phyloP scores from a whole-genome alignment of 1,139 yeast genomes.

The Suhomyces bokatorum region DNA sequence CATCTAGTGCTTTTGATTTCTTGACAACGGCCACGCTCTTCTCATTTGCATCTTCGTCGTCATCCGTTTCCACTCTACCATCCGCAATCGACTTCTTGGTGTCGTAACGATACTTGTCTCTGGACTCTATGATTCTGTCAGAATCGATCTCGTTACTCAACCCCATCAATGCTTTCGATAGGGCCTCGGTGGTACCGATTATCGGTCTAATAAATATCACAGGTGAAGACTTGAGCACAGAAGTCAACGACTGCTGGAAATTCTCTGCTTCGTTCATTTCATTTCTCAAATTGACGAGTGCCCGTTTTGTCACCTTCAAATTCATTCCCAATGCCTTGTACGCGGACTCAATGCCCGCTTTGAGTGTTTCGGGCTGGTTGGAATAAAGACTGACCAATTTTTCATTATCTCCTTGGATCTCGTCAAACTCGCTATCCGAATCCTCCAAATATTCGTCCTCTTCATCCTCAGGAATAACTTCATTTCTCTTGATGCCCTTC shows the following conservation, averaged over 20 bases:
- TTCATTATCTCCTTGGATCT: conserved; percentile 24
- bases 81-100: not conserved
- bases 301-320: conserved; percentile 63
- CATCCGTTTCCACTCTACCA: conserved; percentile 8
- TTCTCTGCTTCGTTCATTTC: conserved; percentile 63
- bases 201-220: conserved; percentile 79
- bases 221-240: conserved; percentile 78
- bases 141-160: conserved; percentile 81
- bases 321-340: conserved; percentile 72
- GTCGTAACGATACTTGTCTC: conserved; percentile 27
- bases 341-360: conserved; percentile 73
- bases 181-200: conserved; percentile 91
- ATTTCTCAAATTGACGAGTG: conserved; percentile 57
- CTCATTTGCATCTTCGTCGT: conserved; percentile 2
- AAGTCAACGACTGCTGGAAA: conserved; percentile 64
- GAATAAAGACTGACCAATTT: conserved; percentile 75
- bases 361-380: conserved; percentile 72
- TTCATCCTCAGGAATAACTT: conserved; percentile 20
- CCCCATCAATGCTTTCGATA: conserved; percentile 81
- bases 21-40: not conserved
- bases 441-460: conserved; percentile 22
- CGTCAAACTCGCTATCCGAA: conserved; percentile 23
- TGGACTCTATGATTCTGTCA: conserved; percentile 39
- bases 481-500: not conserved
- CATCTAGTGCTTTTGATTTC: not conserved